Percentiles rank a stretch among this genome's conserved stretches.
These are phyloP conservation scores for Aureobasidium sp. DNA, from an alignment of 2,329 filamentous ascomycete species.

Conservation along the genomic window DNA sequence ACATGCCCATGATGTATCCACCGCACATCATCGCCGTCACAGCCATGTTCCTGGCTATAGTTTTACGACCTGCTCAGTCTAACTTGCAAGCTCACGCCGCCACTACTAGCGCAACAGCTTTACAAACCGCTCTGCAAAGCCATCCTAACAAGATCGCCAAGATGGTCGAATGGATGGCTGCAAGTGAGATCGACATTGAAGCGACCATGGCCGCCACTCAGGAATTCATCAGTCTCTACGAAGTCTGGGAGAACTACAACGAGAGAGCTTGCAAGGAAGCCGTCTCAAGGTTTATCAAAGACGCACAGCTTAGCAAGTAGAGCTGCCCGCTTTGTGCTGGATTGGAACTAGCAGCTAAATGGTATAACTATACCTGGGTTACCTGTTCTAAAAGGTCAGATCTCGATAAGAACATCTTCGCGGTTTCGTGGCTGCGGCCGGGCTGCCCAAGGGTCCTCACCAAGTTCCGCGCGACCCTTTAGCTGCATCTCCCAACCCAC, in stretches of 20 bases:
- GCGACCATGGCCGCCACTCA: conserved; percentile 84
- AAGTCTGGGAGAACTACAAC: conserved; percentile 61
- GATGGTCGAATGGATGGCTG: conserved; percentile 74
- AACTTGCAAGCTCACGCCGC: conserved; percentile 38
- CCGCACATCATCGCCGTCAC: conserved; percentile 87
- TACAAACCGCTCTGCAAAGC: conserved; percentile 21
- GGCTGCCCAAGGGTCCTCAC: too few relatives aligned
- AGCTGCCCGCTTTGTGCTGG: too few relatives aligned
- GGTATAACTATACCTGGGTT: too few relatives aligned
- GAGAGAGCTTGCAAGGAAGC: conserved; percentile 60
- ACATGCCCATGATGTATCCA: conserved; percentile 75
- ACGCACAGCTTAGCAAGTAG: conserved; percentile 25
- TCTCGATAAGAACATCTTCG: too few relatives aligned
- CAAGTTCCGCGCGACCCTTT: too few relatives aligned
- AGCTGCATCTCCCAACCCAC: too few relatives aligned
- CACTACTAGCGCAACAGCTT: conserved; percentile 21
- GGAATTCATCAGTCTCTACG: conserved; percentile 84
- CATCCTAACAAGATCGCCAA: conserved; percentile 22
- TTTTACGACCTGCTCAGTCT: conserved; percentile 61
- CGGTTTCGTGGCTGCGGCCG: too few relatives aligned
- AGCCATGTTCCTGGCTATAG: conserved; percentile 75
- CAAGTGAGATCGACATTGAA: conserved; percentile 77
- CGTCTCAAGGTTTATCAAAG: conserved; percentile 56
- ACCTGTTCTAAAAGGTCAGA: too few relatives aligned
- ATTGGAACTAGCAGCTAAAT: too few relatives aligned